These are phyloP conservation scores for Amphicarpaea edgeworthii DNA, from an alignment of 306 rosid genomes.

Conservation along the genomic window DNA sequence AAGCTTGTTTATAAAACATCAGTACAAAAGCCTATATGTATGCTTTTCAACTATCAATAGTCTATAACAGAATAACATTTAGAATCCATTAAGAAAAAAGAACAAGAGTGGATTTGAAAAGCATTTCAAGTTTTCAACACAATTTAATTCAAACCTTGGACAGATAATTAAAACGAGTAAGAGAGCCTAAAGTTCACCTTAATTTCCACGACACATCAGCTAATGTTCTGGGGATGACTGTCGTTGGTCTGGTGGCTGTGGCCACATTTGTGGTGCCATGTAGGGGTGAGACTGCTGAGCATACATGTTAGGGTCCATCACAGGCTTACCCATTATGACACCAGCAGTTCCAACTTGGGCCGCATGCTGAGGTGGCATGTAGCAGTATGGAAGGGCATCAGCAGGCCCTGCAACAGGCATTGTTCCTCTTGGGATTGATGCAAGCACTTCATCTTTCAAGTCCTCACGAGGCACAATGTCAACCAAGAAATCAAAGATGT, in stretches of 20 bases:
- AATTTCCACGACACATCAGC: constrained; percentile 17
- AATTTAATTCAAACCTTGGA: constrained; percentile 21
- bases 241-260: constrained; percentile 58
- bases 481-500: constrained; percentile 60
- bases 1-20: background rate
- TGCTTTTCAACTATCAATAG: constrained; percentile 1
- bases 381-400: constrained; percentile 58
- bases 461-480: constrained; percentile 68
- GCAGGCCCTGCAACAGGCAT: constrained; percentile 65
- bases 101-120: background rate
- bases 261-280: constrained; percentile 64
- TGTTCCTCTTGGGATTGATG: constrained; percentile 64
- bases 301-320: constrained; percentile 64
- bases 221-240: constrained; percentile 58
- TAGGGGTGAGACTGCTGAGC: constrained; percentile 64
- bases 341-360: constrained; percentile 58
- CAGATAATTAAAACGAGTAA: background rate
- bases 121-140: constrained; percentile 26
- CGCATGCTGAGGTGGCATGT: constrained; percentile 62
- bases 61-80: background rate
- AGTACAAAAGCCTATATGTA: background rate
- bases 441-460: constrained; percentile 65
- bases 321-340: constrained; percentile 66
- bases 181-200: constrained; percentile 44
- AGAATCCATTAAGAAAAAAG: background rate